phyloP scores from a whole-genome alignment of 129 eudicot species.

The Artemisia tridentata region DNA sequence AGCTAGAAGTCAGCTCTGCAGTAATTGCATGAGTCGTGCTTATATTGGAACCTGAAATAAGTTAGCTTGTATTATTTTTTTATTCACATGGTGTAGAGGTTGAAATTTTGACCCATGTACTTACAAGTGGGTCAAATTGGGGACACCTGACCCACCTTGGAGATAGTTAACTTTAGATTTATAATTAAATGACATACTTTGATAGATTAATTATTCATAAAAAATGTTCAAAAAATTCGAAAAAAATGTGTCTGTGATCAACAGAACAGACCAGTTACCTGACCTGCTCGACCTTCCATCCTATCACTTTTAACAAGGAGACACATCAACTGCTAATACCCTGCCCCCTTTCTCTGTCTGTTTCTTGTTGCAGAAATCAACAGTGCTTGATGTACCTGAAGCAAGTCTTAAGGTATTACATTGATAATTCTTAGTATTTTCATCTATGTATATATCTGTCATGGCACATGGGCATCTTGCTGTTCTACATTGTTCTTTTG shows the following conservation, averaged over 20 bases:
- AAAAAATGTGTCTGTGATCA: background rate
- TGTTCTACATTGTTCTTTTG: constrained; percentile 2
- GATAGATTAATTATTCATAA: background rate
- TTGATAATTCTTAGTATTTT: constrained; percentile 9
- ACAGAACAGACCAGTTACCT: background rate
- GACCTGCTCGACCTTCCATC: too few species aligned
- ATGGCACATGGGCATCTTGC: background rate
- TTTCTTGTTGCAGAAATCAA: constrained; percentile 70
- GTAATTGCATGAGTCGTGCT: too few species aligned
- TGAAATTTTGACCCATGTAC: too few species aligned
- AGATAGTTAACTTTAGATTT: too few species aligned
- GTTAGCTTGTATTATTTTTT: too few species aligned
- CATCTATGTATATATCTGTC: background rate
- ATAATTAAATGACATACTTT: too few species aligned
- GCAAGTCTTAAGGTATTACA: constrained; percentile 76
- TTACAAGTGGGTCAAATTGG: too few species aligned
- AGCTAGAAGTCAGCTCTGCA: background rate
- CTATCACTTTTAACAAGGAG: constrained; percentile 14
- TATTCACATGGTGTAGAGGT: too few species aligned
- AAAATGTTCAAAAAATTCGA: background rate
- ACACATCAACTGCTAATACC: constrained; percentile 13
- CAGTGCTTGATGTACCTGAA: constrained; percentile 76
- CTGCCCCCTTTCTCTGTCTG: constrained; percentile 9
- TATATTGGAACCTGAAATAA: too few species aligned
- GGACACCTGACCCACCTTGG: too few species aligned